Conservation (phyloP, 495 filamentous ascomycete genomes). For the Penicillium lividum region DNA sequence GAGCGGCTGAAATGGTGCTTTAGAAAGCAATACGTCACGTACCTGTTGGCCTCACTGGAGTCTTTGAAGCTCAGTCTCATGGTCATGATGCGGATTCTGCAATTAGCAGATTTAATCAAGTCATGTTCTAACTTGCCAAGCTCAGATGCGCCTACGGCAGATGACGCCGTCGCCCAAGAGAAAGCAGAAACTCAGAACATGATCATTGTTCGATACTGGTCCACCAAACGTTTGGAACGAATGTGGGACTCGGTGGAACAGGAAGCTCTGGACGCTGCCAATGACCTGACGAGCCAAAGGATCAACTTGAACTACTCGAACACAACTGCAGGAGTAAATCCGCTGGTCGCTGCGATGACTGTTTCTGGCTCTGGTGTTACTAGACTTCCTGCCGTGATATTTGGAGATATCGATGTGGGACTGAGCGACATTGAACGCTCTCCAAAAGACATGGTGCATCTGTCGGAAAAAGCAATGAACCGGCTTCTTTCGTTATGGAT, state of each 20-base stretch:
- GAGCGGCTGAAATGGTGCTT: slow-evolving; percentile 48
- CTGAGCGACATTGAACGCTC: slow-evolving; percentile 37
- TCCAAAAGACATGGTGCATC: slow-evolving; percentile 42
- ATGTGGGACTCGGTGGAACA: slow-evolving; percentile 42
- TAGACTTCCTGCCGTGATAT: slow-evolving; percentile 30
- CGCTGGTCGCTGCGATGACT: slow-evolving; percentile 15
- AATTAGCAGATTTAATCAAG: slow-evolving; percentile 36
- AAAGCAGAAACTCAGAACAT: slow-evolving; percentile 49
- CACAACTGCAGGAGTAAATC: slow-evolving; percentile 4
- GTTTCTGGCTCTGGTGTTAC: slow-evolving; percentile 25
- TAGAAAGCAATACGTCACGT: slow-evolving; percentile 45
- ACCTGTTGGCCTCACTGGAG: slow-evolving; percentile 47
- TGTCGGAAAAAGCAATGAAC: slow-evolving; percentile 40
- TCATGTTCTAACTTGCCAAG: neutral
- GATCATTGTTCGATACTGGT: slow-evolving; percentile 50
- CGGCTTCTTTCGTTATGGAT: slow-evolving; percentile 40
- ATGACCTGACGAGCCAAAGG: slow-evolving; percentile 29
- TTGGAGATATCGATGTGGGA: slow-evolving; percentile 35
- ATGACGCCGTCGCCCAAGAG: slow-evolving; percentile 42
- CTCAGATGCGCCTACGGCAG: slow-evolving; percentile 5
- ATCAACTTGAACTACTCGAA: slow-evolving; percentile 23
- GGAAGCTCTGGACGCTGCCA: slow-evolving; percentile 34
- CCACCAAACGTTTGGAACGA: slow-evolving; percentile 40
- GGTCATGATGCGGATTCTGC: slow-evolving; percentile 43
- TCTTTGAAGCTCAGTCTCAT: slow-evolving; percentile 47